Percentiles rank a stretch among this genome's conserved stretches.
phyloP scores from a whole-genome alignment of 1,284 basidiomycete genomes.

The Tilletiopsis washingtonensis region DNA sequence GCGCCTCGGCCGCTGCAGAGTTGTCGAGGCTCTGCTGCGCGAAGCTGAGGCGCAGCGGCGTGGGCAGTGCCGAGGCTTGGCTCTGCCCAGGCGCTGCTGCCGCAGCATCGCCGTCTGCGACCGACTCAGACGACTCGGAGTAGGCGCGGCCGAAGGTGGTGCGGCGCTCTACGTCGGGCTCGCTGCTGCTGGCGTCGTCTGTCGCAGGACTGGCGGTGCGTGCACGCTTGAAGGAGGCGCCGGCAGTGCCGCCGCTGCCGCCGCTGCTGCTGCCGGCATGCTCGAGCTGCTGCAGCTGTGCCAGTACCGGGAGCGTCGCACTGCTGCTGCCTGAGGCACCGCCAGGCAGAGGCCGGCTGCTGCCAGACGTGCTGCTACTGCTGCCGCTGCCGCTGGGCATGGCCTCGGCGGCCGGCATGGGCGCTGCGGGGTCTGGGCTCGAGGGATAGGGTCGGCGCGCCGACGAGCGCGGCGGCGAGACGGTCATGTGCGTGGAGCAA shows the following conservation, averaged over 20 bases:
- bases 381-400: too few species aligned
- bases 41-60: neutral
- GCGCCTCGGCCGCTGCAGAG: too few species aligned
- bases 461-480: too few species aligned
- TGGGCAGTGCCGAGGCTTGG: neutral
- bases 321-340: too few species aligned
- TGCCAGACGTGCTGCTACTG: too few species aligned
- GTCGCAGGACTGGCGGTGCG: conserved; percentile 12
- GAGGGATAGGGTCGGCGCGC: too few species aligned
- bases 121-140: neutral
- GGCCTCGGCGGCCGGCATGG: too few species aligned
- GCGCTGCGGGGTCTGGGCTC: too few species aligned
- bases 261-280: neutral
- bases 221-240: conserved; percentile 9
- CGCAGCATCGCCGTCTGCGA: neutral
- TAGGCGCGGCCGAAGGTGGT: conserved; percentile 10
- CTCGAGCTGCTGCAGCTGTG: too few species aligned
- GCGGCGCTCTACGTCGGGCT: conserved; percentile 7
- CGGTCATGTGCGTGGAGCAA: too few species aligned
- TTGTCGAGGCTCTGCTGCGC: neutral
- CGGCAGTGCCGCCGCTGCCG: neutral
- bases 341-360: too few species aligned
- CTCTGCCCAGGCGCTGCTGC: neutral
- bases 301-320: too few species aligned
- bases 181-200: neutral